Evolutionary conservation across 2,329 filamentous ascomycete species (phyloP).

Genomic region (Beauveria sp.): DNA sequence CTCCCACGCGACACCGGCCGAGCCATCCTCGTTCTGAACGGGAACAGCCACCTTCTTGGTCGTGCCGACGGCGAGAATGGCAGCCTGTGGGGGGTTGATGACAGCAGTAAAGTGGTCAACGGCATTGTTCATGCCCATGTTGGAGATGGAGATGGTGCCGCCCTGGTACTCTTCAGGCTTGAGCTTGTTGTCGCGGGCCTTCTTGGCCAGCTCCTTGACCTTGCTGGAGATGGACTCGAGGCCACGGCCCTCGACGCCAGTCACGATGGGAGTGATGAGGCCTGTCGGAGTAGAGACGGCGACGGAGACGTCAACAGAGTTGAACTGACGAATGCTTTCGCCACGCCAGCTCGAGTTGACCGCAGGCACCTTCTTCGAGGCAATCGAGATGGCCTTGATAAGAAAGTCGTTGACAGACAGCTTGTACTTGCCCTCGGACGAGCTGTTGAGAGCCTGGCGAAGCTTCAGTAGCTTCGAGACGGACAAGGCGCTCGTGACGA

Average conservation of each 20-base stretch:
- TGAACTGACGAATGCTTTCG: slow-evolving; percentile 87
- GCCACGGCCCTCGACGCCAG: slow-evolving; percentile 76
- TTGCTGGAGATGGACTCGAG: slow-evolving; percentile 79
- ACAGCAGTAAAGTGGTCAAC: slow-evolving; percentile 96
- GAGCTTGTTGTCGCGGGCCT: slow-evolving; percentile 92
- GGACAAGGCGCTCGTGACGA: slow-evolving; percentile 83
- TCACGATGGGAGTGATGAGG: slow-evolving; percentile 96
- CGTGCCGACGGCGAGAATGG: slow-evolving; percentile 89
- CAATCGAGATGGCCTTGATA: slow-evolving; percentile 87
- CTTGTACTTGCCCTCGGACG: slow-evolving; percentile 90
- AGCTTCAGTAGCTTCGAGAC: slow-evolving; percentile 96
- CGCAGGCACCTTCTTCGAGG: slow-evolving; percentile 85
- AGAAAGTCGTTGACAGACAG: slow-evolving; percentile 99
- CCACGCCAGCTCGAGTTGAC: slow-evolving; percentile 95
- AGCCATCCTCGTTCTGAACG: slow-evolving; percentile 75
- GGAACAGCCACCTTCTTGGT: slow-evolving; percentile 92
- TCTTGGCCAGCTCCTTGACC: slow-evolving; percentile 96
- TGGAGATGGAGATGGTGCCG: slow-evolving; percentile 97
- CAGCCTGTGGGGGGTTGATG: slow-evolving; percentile 97
- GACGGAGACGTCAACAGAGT: slow-evolving; percentile 88
- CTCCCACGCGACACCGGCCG: slow-evolving; percentile 73
- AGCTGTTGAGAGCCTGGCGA: slow-evolving; percentile 83
- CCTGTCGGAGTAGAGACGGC: slow-evolving; percentile 88
- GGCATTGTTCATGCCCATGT: slow-evolving; percentile 99
- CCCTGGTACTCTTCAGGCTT: slow-evolving; percentile 99